Evolutionary conservation across 2,329 filamentous ascomycete genomes (phyloP).

Genomic region (Aureobasidium sp.): DNA sequence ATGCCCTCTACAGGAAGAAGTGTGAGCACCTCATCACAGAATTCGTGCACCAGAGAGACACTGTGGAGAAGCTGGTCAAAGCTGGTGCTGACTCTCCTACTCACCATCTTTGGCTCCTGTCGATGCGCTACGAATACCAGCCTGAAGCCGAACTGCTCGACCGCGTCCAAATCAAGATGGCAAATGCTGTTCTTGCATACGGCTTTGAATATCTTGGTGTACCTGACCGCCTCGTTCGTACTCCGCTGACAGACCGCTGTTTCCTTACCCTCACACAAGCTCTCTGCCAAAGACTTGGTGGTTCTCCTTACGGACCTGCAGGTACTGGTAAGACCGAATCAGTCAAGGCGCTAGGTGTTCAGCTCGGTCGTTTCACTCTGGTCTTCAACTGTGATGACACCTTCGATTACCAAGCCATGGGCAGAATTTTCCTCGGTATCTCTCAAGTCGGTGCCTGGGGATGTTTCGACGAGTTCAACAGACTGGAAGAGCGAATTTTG

Average conservation of each 20-base stretch:
- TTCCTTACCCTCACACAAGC: conserved; percentile 97
- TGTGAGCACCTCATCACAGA: conserved; percentile 98
- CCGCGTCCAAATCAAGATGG: conserved; percentile 88
- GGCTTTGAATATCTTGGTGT: conserved; percentile 98
- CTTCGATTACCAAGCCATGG: conserved; percentile 99
- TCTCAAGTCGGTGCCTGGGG: conserved; percentile 99
- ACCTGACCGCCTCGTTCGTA: conserved; percentile 90
- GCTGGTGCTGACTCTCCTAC: conserved; percentile 65
- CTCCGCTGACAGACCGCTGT: conserved; percentile 93
- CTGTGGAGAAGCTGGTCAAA: conserved; percentile 77
- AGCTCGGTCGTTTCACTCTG: conserved; percentile 93
- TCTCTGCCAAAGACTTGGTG: conserved; percentile 87
- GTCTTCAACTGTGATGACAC: conserved; percentile 99
- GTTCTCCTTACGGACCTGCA: conserved; percentile 93
- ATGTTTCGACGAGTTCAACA: conserved; percentile 99
- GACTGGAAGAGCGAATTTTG: conserved; percentile 92
- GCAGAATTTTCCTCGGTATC: conserved; percentile 96
- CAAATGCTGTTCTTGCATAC: conserved; percentile 90
- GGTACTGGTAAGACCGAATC: conserved; percentile 99
- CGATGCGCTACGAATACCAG: conserved; percentile 93
- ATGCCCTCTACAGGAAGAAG: conserved; percentile 83
- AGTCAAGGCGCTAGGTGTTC: conserved; percentile 93
- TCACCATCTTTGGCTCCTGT: conserved; percentile 87
- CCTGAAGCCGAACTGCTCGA: conserved; percentile 73
- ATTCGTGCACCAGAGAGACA: conserved; percentile 94